Evolutionary conservation across 2,329 filamentous ascomycete species (phyloP).

Genomic region (Neonectria hederae): DNA sequence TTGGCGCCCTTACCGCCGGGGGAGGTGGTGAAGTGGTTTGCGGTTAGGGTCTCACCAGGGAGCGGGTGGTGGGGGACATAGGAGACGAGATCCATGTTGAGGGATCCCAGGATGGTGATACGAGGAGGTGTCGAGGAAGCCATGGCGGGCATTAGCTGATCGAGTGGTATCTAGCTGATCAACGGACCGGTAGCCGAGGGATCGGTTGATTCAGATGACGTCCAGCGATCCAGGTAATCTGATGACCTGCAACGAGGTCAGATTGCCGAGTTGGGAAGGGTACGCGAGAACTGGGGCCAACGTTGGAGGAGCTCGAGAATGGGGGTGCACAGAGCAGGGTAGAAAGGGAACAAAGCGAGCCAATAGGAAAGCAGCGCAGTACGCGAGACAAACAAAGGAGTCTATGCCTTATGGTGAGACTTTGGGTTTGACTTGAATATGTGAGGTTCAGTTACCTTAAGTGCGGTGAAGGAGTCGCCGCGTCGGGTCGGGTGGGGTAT

Average conservation of each 20-base stretch:
- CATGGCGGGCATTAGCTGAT: conserved; percentile 27
- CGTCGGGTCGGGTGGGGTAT: conserved; percentile 15
- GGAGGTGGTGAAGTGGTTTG: conserved; percentile 79
- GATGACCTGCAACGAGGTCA: neutral
- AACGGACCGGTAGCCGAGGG: neutral
- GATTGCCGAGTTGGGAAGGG: neutral
- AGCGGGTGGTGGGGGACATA: conserved; percentile 84
- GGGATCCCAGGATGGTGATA: conserved; percentile 89
- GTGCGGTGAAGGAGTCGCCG: conserved; percentile 30
- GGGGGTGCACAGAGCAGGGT: neutral
- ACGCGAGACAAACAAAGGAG: neutral
- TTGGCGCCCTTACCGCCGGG: conserved; percentile 96
- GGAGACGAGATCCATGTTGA: conserved; percentile 94
- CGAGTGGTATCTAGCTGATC: neutral
- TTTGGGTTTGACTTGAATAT: neutral
- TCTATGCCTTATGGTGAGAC: neutral
- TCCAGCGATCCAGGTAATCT: neutral
- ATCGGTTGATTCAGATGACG: neutral
- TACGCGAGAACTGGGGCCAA: neutral
- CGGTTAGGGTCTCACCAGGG: conserved; percentile 87
- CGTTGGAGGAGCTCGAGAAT: neutral
- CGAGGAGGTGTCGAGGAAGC: conserved; percentile 42
- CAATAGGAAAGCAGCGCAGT: neutral
- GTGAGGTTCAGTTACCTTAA: conserved; percentile 13
- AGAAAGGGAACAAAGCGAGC: neutral